A percentile compares a stretch with the other conserved stretches of the same genome.
These are phyloP conservation scores for Scortechinia acanthostroma DNA, from an alignment of 2,329 filamentous ascomycete genomes.

Conservation along the genomic window DNA sequence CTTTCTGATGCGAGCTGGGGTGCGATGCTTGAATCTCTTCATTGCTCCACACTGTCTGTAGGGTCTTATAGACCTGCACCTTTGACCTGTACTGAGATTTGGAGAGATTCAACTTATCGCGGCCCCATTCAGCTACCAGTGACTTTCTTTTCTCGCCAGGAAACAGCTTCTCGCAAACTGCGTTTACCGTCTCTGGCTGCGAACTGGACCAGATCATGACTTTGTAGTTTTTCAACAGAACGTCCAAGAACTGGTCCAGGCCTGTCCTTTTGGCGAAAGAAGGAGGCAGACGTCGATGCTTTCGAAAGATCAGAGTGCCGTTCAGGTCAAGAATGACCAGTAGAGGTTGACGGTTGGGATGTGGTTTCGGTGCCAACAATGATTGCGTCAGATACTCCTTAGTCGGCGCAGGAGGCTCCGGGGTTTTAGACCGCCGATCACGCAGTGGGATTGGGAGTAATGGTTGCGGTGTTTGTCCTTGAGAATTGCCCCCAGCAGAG, in stretches of 20 bases:
- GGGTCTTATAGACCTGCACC: constrained; percentile 58
- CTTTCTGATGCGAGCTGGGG: neutral
- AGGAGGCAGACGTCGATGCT: constrained; percentile 13
- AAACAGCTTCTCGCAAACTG: constrained; percentile 39
- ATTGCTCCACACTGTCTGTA: constrained; percentile 44
- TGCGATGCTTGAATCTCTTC: neutral
- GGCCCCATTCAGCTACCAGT: constrained; percentile 46
- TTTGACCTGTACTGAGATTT: constrained; percentile 41
- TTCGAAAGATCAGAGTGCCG: constrained; percentile 51
- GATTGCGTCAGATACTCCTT: neutral
- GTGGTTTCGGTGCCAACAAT: neutral
- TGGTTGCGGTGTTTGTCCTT: no score
- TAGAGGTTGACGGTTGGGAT: constrained; percentile 18
- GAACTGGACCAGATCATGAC: constrained; percentile 64
- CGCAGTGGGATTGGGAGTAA: no score
- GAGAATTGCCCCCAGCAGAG: no score
- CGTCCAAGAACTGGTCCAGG: constrained; percentile 41
- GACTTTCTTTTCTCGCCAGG: constrained; percentile 24
- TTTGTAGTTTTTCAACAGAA: constrained; percentile 42
- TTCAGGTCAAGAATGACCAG: constrained; percentile 60
- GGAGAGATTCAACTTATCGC: constrained; percentile 47
- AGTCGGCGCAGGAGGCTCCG: neutral
- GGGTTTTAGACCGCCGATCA: no score
- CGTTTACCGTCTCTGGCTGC: constrained; percentile 39
- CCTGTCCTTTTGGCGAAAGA: constrained; percentile 37